Evolutionary conservation across 2,329 filamentous ascomycete genomes (phyloP), one percentile per base, ranked within the genome.

Genomic region (Didymella exigua): DNA sequence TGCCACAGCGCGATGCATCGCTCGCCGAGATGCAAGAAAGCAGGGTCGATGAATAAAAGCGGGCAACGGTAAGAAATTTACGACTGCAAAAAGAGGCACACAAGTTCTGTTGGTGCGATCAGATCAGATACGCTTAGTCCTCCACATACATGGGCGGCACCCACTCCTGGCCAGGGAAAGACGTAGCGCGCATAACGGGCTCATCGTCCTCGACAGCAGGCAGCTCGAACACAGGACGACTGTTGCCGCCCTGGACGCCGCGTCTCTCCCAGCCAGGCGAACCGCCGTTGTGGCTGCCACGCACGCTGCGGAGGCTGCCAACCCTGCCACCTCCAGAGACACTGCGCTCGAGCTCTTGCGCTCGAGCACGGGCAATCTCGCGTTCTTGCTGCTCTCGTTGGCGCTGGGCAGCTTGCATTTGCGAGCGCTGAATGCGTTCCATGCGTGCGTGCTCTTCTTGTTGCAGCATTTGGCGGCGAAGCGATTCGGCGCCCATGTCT

Each of bases 141-240:
- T 73, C 75, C 30, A 71, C 72, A 62, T 71, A 75, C 45, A 66
- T 71, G 7, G 61, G 57, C 3, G 86, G 86, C 62, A 84, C 84
- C 86, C 87, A 90, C 70, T 89, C 87, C 75, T 89, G 85, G 0
- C 87, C 87, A 0, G 87, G 87, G 71, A 89, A 90, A 67, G 83
- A 86, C 11, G 86, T 87, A 6, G 86, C 86, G 42, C 79, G 82
- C 87, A 90, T 89, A 54, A 80, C 76, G 11, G 82, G 81, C 66
- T 76, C 70, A 13, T 79, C 77, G n/a, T 80, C 77, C 27, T 78
- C 75, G 34, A 76, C 73, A 14, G 71, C 72, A 19, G 70, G 65
- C 40, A 74, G 38, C 49, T 72, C 72, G 46, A 74, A 75, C 1
- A 74, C 68, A 4, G 61, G 64, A 21, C 66, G 58, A 7, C 45